A percentile compares a stretch with the other conserved stretches of the same genome.
These are phyloP conservation scores for Pecoramyces ruminantium DNA, from an alignment of 192 early-diverging fungal species.

Conservation along the genomic window DNA sequence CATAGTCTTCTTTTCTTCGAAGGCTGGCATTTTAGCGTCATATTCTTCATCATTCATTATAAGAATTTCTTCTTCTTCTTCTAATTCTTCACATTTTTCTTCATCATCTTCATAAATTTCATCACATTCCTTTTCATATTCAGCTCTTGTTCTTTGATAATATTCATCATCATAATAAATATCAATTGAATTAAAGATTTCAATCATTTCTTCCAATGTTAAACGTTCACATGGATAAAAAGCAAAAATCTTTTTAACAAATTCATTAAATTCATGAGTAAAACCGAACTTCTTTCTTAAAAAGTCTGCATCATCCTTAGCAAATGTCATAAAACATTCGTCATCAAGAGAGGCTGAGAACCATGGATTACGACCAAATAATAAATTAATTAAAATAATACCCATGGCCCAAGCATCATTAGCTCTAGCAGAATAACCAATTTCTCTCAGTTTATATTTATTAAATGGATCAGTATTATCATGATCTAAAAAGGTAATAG, in stretches of 20 bases:
- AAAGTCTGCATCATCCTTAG: neutral
- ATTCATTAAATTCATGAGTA: neutral
- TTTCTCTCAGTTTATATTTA: slow-evolving; percentile 5
- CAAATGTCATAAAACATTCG: neutral
- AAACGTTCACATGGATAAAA: neutral
- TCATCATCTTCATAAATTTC: neutral
- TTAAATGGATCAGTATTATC: neutral
- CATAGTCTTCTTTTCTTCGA: neutral
- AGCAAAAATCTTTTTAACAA: neutral
- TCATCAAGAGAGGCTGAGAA: neutral
- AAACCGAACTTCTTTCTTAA: neutral
- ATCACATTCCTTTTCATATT: neutral
- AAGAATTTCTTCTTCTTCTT: neutral
- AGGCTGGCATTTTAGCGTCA: neutral
- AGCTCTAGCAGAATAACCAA: slow-evolving; percentile 42
- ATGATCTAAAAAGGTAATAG: neutral
- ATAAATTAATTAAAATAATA: slow-evolving; percentile 74
- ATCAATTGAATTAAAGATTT: neutral
- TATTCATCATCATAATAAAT: neutral
- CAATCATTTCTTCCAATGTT: neutral
- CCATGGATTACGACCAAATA: slow-evolving; percentile 72
- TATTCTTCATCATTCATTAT: too few relatives aligned
- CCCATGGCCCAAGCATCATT: slow-evolving; percentile 84
- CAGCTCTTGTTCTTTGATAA: neutral
- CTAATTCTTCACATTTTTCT: too few relatives aligned